These are phyloP conservation scores for Rhodotorula graminis DNA, from an alignment of 768 basidiomycete species.

Conservation along the genomic window DNA sequence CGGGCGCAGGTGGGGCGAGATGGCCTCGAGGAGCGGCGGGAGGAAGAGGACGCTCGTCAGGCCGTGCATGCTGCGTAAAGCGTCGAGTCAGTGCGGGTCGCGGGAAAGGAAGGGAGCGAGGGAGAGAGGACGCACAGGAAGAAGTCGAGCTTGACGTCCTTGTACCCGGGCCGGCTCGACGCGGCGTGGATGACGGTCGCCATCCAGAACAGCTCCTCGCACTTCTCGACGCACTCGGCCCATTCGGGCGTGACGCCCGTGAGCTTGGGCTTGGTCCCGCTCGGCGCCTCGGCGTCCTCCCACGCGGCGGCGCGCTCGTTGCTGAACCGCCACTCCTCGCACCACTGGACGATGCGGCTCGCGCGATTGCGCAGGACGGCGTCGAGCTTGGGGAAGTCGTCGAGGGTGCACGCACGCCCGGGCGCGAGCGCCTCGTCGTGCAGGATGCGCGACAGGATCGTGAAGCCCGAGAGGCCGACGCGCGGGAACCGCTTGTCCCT, in stretches of 20 bases:
- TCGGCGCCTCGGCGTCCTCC: constrained; percentile 26
- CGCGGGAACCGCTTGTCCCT: constrained; percentile 28
- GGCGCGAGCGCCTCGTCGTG: constrained; percentile 40
- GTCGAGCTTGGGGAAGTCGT: constrained; percentile 37
- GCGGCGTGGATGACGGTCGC: constrained; percentile 41
- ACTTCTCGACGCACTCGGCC: constrained; percentile 41
- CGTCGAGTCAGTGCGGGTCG: rapidly evolving
- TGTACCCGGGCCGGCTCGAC: constrained; percentile 38
- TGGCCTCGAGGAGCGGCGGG: constrained; percentile 37
- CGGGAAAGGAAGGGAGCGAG: neutral
- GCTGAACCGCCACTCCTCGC: constrained; percentile 40
- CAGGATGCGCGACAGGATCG: constrained; percentile 40
- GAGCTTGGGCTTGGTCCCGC: neutral
- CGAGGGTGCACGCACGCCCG: constrained; percentile 26
- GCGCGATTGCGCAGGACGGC: constrained; percentile 26
- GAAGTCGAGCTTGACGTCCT: constrained; percentile 41
- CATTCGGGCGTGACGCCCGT: constrained; percentile 22
- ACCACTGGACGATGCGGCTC: constrained; percentile 25
- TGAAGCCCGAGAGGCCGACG: constrained; percentile 40
- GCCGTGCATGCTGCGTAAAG: constrained; percentile 37
- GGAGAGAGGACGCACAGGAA: constrained; percentile 30
- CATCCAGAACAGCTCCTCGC: constrained; percentile 42
- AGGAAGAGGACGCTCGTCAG: constrained; percentile 42
- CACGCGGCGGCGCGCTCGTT: constrained; percentile 32
- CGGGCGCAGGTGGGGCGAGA: constrained; percentile 41